Evolutionary conservation across 1,284 basidiomycete genomes (phyloP), one percentile per base, ranked within the genome.

Genomic region (Microbotryum scabiosae): DNA sequence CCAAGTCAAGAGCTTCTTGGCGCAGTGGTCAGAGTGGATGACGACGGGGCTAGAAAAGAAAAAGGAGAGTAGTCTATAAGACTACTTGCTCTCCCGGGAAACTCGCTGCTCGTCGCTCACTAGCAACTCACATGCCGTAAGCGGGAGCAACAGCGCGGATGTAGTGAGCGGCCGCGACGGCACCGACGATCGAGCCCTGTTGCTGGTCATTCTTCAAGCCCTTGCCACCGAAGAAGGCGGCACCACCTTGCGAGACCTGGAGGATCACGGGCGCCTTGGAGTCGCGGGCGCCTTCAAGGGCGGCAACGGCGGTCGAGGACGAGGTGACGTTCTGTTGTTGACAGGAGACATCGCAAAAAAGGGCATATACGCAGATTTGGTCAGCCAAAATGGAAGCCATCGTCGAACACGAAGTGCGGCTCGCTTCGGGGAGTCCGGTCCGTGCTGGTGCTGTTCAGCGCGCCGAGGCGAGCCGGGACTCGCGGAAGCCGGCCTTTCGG

Each of bases 21-120:
- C 96, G 75, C 96, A 99, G 81, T 99, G 96, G 79, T 99, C 96
- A 67, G 90, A 90, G 85, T 99, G 96, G 75, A 99, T 82, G 68
- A 99, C 84, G 73, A 99, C 96, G 71, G 96, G 96, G 66, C 88
- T 90, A 68, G 3, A 61, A 10, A 20, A 51, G 5, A 25, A n/a
- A n/a, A n/a, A n/a, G n/a, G n/a, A n/a, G n/a, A n/a, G n/a, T n/a
- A n/a, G n/a, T n/a, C n/a, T n/a, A n/a, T n/a, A n/a, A n/a, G n/a
- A n/a, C n/a, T n/a, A n/a, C n/a, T n/a, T n/a, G n/a, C n/a, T n/a
- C n/a, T n/a, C n/a, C n/a, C n/a, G n/a, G n/a, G n/a, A n/a, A n/a
- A n/a, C n/a, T n/a, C n/a, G n/a, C n/a, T n/a, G 26, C 14, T 16
- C 46, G 48, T 6, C 14, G 48, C 48, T 2, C 26, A 16, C 48